These are phyloP conservation scores for Penicillium sp. DNA, from an alignment of 2,329 filamentous ascomycete species.

Conservation along the genomic window DNA sequence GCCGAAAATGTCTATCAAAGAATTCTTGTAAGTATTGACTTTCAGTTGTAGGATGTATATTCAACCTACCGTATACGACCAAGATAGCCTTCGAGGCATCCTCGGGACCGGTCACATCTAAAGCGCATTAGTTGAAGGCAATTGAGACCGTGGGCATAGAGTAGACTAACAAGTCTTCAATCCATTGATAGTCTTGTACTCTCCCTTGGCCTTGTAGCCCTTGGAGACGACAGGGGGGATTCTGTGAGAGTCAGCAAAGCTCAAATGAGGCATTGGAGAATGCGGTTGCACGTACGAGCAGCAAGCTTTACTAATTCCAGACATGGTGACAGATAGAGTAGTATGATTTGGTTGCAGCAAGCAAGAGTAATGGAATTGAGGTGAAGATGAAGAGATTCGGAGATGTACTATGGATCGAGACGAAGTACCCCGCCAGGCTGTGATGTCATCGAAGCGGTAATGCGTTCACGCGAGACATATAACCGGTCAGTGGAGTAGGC, in stretches of 20 bases:
- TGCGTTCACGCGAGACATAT: background rate
- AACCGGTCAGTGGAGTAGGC: background rate
- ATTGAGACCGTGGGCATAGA: background rate
- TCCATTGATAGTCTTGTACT: constrained; percentile 61
- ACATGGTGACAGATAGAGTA: constrained; percentile 28
- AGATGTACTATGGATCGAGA: background rate
- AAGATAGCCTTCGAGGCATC: constrained; percentile 60
- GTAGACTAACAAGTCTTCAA: constrained; percentile 58
- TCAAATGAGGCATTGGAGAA: background rate
- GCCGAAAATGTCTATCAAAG: constrained; percentile 58
- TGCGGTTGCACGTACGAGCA: constrained; percentile 42
- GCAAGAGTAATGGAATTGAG: constrained; percentile 5
- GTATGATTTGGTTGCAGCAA: constrained; percentile 12
- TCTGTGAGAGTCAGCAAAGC: constrained; percentile 22
- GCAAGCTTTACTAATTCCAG: constrained; percentile 47
- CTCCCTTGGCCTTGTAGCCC: constrained; percentile 58
- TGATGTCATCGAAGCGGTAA: constrained; percentile 24
- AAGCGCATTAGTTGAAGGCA: background rate
- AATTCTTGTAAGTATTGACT: background rate
- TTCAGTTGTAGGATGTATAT: background rate
- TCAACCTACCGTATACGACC: constrained; percentile 51
- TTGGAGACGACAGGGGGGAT: constrained; percentile 45
- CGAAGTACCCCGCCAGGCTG: constrained; percentile 13
- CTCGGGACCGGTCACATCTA: constrained; percentile 59
- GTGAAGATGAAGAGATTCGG: background rate